Evolutionary conservation across 2,329 filamentous ascomycete species (phyloP).

Genomic region (Capronia epimyces): DNA sequence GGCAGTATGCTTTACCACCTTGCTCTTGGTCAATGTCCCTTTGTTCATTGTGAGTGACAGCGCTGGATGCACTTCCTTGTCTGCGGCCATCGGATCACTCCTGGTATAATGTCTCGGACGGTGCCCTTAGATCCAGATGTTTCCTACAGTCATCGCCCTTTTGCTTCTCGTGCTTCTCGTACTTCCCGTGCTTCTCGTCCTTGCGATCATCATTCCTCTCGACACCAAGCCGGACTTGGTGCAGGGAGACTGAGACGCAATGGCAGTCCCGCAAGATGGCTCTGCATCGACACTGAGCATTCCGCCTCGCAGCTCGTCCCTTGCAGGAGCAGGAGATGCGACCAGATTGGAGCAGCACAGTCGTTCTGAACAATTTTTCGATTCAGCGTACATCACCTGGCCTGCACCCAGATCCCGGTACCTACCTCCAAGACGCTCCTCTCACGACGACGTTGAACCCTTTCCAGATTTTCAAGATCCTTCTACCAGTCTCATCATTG

Average conservation of each 20-base stretch:
- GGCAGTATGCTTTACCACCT: neutral
- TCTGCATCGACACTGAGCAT: neutral
- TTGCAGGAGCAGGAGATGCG: neutral
- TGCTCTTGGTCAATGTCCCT: neutral
- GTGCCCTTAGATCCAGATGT: neutral
- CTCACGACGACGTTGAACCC: neutral
- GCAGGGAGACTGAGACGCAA: neutral
- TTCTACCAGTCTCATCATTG: slow-evolving; percentile 7
- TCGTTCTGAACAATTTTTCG: neutral
- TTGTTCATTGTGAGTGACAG: neutral
- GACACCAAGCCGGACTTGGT: neutral
- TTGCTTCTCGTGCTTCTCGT: too few relatives aligned
- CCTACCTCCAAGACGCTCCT: neutral
- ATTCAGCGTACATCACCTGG: neutral
- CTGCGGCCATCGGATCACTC: neutral
- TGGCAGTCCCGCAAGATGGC: neutral
- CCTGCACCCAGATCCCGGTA: neutral
- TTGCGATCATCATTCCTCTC: neutral
- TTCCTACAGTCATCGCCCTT: neutral
- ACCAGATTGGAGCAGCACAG: neutral
- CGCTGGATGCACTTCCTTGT: neutral
- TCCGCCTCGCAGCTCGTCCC: neutral
- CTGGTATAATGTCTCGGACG: neutral
- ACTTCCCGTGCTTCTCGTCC: neutral
- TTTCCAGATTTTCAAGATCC: slow-evolving; percentile 6